These are phyloP conservation scores for Fusarium stilboides DNA, from an alignment of 2,329 filamentous ascomycete species.

Conservation along the genomic window DNA sequence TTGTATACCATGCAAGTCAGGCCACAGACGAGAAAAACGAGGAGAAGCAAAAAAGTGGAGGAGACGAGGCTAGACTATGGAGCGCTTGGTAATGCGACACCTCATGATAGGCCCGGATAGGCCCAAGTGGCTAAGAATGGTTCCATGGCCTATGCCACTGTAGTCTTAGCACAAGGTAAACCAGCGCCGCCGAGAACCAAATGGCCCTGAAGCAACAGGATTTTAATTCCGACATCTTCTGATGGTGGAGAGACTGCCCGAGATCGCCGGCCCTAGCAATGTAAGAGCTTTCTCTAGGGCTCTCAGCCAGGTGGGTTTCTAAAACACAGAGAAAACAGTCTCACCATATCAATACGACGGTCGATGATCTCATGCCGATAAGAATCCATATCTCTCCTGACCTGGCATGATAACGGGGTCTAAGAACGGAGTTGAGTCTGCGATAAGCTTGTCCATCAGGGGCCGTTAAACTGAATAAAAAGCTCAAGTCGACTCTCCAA, in stretches of 20 bases:
- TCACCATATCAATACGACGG: slow-evolving; percentile 1
- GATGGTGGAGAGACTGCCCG: slow-evolving; percentile 7
- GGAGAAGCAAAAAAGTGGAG: not conserved
- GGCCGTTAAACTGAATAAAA: not conserved
- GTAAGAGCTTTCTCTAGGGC: not conserved
- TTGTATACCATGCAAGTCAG: slow-evolving; percentile 18
- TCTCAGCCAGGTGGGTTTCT: not conserved
- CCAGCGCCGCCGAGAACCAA: not conserved
- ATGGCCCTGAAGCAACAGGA: not conserved
- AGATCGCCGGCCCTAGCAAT: slow-evolving; percentile 3
- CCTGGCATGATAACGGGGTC: not conserved
- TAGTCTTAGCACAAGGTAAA: not conserved
- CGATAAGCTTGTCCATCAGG: not conserved
- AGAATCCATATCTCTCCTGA: slow-evolving; percentile 17
- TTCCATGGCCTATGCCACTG: not conserved
- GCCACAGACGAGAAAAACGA: slow-evolving; percentile 2
- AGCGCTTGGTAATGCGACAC: slow-evolving; percentile 18
- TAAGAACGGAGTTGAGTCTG: slow-evolving; percentile 3
- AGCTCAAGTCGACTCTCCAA: fast-evolving
- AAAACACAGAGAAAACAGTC: not conserved
- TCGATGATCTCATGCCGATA: slow-evolving; percentile 6
- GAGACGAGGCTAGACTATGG: not conserved
- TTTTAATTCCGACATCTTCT: not conserved
- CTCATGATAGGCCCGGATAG: not conserved
- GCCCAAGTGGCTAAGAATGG: not conserved